Percentiles rank a stretch among this genome's conserved stretches.
Evolutionary conservation across 345 rosid genomes (phyloP).

Genomic region (Reutealis trisperma): DNA sequence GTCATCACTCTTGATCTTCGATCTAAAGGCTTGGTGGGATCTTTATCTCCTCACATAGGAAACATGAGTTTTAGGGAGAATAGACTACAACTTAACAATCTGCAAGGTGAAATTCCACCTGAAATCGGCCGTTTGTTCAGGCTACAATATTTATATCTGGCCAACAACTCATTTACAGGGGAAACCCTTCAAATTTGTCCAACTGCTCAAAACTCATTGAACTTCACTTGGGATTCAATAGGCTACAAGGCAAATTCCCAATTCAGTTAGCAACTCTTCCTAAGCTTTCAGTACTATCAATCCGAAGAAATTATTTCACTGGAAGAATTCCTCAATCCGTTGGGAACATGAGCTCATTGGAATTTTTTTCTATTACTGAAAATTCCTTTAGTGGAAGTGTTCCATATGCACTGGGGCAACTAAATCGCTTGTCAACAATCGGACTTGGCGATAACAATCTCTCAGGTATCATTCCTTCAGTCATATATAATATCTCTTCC

Average conservation of each 20-base stretch:
- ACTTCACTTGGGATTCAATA: constrained; percentile 9
- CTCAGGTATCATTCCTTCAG: neutral
- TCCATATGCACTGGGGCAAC: neutral
- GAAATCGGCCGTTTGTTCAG: constrained; percentile 14
- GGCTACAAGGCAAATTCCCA: constrained; percentile 19
- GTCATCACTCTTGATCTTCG: neutral
- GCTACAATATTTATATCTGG: neutral
- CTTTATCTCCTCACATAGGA: constrained; percentile 5
- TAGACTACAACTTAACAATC: neutral
- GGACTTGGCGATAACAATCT: neutral
- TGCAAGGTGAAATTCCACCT: constrained; percentile 17
- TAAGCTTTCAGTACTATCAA: neutral
- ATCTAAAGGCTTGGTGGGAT: constrained; percentile 3
- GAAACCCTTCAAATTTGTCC: constrained; percentile 18
- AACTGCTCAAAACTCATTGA: constrained; percentile 16
- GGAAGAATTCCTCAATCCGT: constrained; percentile 21
- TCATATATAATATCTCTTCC: neutral
- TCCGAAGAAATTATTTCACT: neutral
- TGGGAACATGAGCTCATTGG: neutral
- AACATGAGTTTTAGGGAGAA: constrained; percentile 7
- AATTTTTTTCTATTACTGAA: neutral
- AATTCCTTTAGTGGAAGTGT: neutral
- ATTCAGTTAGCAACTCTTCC: no score
- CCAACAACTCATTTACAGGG: constrained; percentile 8
- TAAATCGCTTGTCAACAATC: neutral